These are phyloP conservation scores for Pichia nakasei DNA, from an alignment of 805 yeast species.

Conservation along the genomic window DNA sequence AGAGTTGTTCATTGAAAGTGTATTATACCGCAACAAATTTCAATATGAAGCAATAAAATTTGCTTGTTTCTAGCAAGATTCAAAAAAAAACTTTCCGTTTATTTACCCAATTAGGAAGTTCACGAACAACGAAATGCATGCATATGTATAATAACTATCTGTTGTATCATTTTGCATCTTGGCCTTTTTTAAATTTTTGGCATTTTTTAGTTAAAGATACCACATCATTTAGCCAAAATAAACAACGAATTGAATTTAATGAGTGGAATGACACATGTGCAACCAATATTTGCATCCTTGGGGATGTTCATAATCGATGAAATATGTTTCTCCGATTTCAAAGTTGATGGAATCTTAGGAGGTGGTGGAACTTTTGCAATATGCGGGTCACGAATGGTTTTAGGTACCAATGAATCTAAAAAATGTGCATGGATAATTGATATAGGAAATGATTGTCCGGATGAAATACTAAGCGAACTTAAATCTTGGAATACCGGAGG, in stretches of 20 bases:
- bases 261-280: neutral
- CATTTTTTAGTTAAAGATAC: too few relatives aligned
- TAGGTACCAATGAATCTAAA: conserved; percentile 28
- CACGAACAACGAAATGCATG: neutral
- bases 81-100: neutral
- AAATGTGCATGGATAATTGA: conserved; percentile 66
- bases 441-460: conserved; percentile 71
- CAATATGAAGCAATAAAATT: too few relatives aligned
- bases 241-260: too few relatives aligned
- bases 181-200: too few relatives aligned
- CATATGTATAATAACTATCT: too few relatives aligned
- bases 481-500: conserved; percentile 55
- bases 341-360: conserved; percentile 54
- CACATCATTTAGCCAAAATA: too few relatives aligned
- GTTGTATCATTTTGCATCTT: too few relatives aligned
- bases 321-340: conserved; percentile 45
- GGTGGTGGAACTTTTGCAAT: conserved; percentile 87
- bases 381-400: conserved; percentile 58
- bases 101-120: conserved; percentile 1
- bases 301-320: conserved; percentile 93
- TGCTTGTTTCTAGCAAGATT: too few relatives aligned
- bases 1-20: too few relatives aligned
- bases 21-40: neutral
- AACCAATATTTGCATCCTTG: conserved; percentile 44
- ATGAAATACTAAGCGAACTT: conserved; percentile 33